Conservation (phyloP, 2,329 filamentous ascomycete species). For the Fusarium guadeloupense region DNA sequence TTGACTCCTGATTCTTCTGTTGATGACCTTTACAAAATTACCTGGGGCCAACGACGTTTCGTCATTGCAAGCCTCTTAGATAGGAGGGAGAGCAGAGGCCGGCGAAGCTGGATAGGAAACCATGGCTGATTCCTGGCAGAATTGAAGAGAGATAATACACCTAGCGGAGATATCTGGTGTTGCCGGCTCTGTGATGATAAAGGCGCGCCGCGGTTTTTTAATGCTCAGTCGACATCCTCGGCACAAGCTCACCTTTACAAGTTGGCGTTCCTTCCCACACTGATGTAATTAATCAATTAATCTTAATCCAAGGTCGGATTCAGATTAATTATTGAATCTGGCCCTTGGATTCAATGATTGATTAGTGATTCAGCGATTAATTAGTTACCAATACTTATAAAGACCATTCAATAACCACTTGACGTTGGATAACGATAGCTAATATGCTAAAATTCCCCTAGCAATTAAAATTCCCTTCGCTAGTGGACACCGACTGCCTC, state of each 20-base stretch:
- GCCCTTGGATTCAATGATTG: no score
- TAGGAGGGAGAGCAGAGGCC: slow-evolving; percentile 9
- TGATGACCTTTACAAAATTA: background rate
- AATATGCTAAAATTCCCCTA: no score
- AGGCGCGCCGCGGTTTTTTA: slow-evolving; percentile 3
- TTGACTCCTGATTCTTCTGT: background rate
- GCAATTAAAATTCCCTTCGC: no score
- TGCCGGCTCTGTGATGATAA: slow-evolving; percentile 15
- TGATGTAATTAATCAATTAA: no score
- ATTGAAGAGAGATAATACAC: slow-evolving; percentile 15
- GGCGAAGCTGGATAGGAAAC: slow-evolving; percentile 20
- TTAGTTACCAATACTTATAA: no score
- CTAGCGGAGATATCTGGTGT: slow-evolving; percentile 14
- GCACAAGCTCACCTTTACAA: slow-evolving; percentile 2
- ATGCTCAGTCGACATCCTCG: slow-evolving; percentile 10
- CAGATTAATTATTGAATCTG: no score
- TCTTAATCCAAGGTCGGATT: no score
- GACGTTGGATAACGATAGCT: no score
- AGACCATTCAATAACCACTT: no score
- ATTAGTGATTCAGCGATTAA: no score
- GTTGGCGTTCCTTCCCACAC: background rate
- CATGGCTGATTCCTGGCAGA: slow-evolving; percentile 19
- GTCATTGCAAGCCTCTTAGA: slow-evolving; percentile 8
- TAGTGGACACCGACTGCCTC: no score
- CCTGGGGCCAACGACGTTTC: background rate